phyloP scores from a whole-genome alignment of 1,139 yeast species.

The Debaryomyces robertsiae region DNA sequence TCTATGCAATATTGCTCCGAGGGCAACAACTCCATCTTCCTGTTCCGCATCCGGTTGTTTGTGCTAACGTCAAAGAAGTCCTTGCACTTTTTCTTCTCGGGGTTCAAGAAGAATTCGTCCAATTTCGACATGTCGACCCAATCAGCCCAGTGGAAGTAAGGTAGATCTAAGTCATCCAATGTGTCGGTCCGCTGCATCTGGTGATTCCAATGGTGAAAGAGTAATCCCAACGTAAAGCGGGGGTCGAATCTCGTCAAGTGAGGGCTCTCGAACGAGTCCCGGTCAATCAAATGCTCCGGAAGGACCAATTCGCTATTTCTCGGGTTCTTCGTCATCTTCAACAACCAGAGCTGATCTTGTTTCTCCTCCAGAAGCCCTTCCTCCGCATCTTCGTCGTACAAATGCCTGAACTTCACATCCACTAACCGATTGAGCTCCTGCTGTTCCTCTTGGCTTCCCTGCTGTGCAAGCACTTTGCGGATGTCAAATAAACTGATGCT shows the following conservation, averaged over 20 bases:
- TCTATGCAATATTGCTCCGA: conserved; percentile 30
- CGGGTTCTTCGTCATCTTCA: conserved; percentile 12
- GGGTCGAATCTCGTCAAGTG: conserved; percentile 33
- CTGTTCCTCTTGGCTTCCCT: conserved; percentile 5
- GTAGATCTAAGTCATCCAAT: conserved; percentile 18
- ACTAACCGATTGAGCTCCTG: conserved; percentile 4
- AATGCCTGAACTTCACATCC: conserved; percentile 5
- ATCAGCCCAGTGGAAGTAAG: conserved; percentile 43
- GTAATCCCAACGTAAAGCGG: conserved; percentile 31
- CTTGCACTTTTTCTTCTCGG: conserved; percentile 24
- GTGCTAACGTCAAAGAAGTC: conserved; percentile 25
- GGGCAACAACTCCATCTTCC: conserved; percentile 20
- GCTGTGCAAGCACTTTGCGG: conserved; percentile 4
- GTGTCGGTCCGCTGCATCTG: conserved; percentile 9
- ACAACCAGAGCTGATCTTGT: conserved; percentile 10
- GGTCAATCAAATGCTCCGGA: conserved; percentile 16
- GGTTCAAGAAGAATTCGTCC: conserved; percentile 20
- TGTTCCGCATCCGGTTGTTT: conserved; percentile 18
- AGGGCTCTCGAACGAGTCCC: conserved; percentile 16
- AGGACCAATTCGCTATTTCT: conserved; percentile 13
- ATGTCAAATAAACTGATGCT: conserved; percentile 4
- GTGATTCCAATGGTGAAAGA: conserved; percentile 24
- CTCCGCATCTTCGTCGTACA: conserved; percentile 4
- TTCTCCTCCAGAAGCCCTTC: conserved; percentile 5
- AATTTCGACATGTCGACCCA: conserved; percentile 33